Evolutionary conservation across 768 basidiomycete genomes (phyloP).

Genomic region (Pulveroboletus sp.): DNA sequence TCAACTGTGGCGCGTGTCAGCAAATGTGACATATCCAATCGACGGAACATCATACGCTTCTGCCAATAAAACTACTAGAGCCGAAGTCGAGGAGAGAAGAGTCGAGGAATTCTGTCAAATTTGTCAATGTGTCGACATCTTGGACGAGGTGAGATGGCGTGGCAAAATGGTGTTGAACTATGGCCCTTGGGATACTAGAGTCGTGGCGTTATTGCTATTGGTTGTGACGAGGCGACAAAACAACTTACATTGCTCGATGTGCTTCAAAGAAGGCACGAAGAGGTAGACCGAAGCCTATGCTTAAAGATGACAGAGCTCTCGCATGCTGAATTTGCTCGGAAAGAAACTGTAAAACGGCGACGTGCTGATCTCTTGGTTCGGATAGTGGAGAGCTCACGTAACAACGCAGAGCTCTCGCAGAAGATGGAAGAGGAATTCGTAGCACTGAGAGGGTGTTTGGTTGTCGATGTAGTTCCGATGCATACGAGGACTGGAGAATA

Average conservation of each 20-base stretch:
- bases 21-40: not conserved
- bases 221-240: not conserved
- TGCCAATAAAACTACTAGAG: slow-evolving; percentile 24
- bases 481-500: slow-evolving; percentile 12
- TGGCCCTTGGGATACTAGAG: slow-evolving; percentile 11
- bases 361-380: slow-evolving; percentile 15
- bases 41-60: slow-evolving; percentile 19
- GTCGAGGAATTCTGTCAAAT: slow-evolving; percentile 18
- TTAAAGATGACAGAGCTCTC: slow-evolving; percentile 22
- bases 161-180: not conserved
- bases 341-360: slow-evolving; percentile 22
- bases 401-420: slow-evolving; percentile 2
- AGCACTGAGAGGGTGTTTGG: not conserved
- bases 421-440: slow-evolving; percentile 10
- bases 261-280: slow-evolving; percentile 20
- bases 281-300: slow-evolving; percentile 14
- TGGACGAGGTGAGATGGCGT: not conserved
- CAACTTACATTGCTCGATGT: slow-evolving; percentile 19
- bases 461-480: slow-evolving; percentile 4
- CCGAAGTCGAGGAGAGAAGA: slow-evolving; percentile 23
- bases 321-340: slow-evolving; percentile 28
- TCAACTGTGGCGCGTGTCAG: slow-evolving; percentile 16
- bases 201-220: not conserved
- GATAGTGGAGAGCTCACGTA: slow-evolving; percentile 2
- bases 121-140: slow-evolving; percentile 12